Percentiles rank a stretch among this genome's conserved stretches.
Conservation (phyloP, 2,329 filamentous ascomycete genomes). For the Trichophaea hybrida region DNA sequence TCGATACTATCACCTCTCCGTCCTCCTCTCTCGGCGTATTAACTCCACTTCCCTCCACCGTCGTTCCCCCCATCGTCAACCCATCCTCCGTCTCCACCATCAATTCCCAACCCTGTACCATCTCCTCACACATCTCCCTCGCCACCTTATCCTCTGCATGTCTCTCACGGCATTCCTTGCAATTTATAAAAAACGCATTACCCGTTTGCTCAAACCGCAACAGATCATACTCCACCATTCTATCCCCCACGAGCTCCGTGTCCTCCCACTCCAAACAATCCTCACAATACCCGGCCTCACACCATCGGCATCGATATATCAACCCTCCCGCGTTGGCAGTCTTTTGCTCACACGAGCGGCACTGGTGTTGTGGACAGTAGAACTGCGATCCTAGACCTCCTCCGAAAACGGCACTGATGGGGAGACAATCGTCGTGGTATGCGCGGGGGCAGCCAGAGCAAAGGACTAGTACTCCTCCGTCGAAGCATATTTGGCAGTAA, state of each 20-base stretch:
- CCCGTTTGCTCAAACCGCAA: conserved; percentile 33
- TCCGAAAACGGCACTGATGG: conserved; percentile 32
- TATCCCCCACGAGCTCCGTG: conserved; percentile 39
- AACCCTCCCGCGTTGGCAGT: conserved; percentile 34
- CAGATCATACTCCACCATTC: conserved; percentile 40
- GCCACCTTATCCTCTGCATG: conserved; percentile 29
- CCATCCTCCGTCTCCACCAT: background rate
- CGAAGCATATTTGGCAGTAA: conserved; percentile 41
- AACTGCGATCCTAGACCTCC: conserved; percentile 32
- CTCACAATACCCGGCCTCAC: conserved; percentile 43
- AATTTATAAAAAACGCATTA: conserved; percentile 42
- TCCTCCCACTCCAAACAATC: conserved; percentile 43
- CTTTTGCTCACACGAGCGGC: conserved; percentile 40
- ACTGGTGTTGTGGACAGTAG: conserved; percentile 43
- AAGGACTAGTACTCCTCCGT: conserved; percentile 36
- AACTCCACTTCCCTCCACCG: conserved; percentile 3
- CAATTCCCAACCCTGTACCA: conserved; percentile 9
- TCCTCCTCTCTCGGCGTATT: conserved; percentile 1
- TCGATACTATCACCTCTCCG: background rate
- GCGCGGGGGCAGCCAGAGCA: conserved; percentile 42
- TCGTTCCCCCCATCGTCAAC: conserved; percentile 7
- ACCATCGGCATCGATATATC: conserved; percentile 41
- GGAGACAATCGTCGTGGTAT: conserved; percentile 41
- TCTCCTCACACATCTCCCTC: conserved; percentile 26
- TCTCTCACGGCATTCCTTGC: conserved; percentile 34